phyloP scores from a whole-genome alignment of 164 flowering plant species.

The Saururus chinensis region DNA sequence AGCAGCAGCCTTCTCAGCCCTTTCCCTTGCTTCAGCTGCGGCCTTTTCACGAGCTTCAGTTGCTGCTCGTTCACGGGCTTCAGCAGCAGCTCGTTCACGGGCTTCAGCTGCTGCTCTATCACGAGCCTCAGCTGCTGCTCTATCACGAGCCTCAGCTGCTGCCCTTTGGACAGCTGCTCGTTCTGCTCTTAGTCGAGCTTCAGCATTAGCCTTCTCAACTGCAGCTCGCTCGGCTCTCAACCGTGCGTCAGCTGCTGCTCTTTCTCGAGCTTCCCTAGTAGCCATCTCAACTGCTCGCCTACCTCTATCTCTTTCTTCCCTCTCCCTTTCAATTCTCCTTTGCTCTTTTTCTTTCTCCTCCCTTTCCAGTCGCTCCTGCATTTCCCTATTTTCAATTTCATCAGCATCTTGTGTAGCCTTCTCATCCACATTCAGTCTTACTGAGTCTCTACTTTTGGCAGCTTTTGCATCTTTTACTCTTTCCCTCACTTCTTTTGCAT shows the following conservation, averaged over 20 bases:
- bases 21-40: constrained; percentile 66
- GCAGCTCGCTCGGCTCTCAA: constrained; percentile 79
- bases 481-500: constrained; percentile 75
- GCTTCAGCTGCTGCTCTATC: constrained; percentile 71
- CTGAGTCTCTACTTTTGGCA: constrained; percentile 49
- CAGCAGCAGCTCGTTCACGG: constrained; percentile 74
- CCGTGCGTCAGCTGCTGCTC: constrained; percentile 67
- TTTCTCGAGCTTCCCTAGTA: constrained; percentile 71
- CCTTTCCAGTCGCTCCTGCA: constrained; percentile 49
- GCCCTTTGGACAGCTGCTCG: constrained; percentile 86
- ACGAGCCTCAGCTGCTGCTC: constrained; percentile 69
- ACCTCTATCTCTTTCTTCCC: constrained; percentile 50
- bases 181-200: constrained; percentile 72
- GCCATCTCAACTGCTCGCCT: constrained; percentile 89
- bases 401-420: constrained; percentile 27
- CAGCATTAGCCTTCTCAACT: constrained; percentile 84
- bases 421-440: constrained; percentile 43
- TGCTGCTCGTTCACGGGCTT: constrained; percentile 68
- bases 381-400: constrained; percentile 44
- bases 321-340: constrained; percentile 50
- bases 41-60: constrained; percentile 92
- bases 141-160: constrained; percentile 70
- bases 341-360: constrained; percentile 56
- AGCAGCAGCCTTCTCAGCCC: constrained; percentile 76
- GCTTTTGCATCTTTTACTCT: constrained; percentile 53